Percentiles rank a stretch among this genome's conserved stretches.
Conservation (phyloP, 1,139 yeast species). For the Torulaspora globosa region DNA sequence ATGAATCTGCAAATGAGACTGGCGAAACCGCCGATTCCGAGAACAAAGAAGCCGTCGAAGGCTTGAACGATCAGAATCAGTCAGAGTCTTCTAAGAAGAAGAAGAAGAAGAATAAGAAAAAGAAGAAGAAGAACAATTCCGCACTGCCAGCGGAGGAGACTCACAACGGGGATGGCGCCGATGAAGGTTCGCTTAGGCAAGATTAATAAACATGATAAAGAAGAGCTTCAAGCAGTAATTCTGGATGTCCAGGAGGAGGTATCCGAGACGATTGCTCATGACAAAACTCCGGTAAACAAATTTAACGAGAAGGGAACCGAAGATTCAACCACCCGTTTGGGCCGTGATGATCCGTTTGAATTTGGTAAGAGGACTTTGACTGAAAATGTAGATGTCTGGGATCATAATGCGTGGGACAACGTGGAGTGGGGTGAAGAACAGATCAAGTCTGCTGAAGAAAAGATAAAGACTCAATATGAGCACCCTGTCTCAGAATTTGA, state of each 20-base stretch:
- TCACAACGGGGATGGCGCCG: conserved; percentile 20
- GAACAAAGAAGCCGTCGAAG: conserved; percentile 1
- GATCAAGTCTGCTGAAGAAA: conserved; percentile 64
- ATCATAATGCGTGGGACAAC: conserved; percentile 96
- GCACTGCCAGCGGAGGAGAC: conserved; percentile 13
- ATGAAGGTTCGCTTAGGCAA: conserved; percentile 33
- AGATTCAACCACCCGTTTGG: conserved; percentile 45
- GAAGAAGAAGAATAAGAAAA: conserved; percentile 22
- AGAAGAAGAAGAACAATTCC: conserved; percentile 13
- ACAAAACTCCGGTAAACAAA: conserved; percentile 7
- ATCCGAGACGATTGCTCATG: conserved; percentile 26
- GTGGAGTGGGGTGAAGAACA: conserved; percentile 98
- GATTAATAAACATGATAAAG: conserved; percentile 23
- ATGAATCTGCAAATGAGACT: conserved; percentile 4
- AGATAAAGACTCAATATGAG: conserved; percentile 70
- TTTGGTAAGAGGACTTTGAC: conserved; percentile 82
- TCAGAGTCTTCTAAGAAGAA: conserved; percentile 9
- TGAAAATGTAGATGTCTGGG: conserved; percentile 77
- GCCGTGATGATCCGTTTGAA: conserved; percentile 85
- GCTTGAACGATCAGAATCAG: conserved; percentile 5
- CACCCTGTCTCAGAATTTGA: conserved; percentile 84
- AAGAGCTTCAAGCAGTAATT: conserved; percentile 22
- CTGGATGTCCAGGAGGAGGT: conserved; percentile 30
- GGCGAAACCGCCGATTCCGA: conserved; percentile 1
- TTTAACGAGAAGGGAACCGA: conserved; percentile 7